A percentile compares a stretch with the other conserved stretches of the same genome.
Conservation (phyloP, 495 filamentous ascomycete species). For the Astrothelium subdiscretum region DNA sequence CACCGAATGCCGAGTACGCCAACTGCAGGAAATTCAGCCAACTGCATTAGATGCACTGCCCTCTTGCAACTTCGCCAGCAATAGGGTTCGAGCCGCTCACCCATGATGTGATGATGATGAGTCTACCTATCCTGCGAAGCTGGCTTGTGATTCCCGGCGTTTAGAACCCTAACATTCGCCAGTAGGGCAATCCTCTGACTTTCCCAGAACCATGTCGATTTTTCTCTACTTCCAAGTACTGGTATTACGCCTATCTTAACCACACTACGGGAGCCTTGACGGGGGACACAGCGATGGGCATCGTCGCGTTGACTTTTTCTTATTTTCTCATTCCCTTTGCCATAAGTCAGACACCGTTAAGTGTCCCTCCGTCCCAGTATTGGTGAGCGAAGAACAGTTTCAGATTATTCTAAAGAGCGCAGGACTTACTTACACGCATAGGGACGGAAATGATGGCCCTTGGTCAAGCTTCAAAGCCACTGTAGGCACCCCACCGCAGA, state of each 20-base stretch:
- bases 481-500: slow-evolving; percentile 28
- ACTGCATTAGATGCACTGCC: too few relatives aligned
- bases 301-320: background rate
- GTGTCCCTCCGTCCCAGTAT: slow-evolving; percentile 5
- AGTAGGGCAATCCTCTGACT: too few relatives aligned
- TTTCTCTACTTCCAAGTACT: too few relatives aligned
- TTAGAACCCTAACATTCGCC: too few relatives aligned
- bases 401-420: too few relatives aligned
- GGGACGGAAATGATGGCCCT: slow-evolving; percentile 29
- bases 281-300: background rate
- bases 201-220: too few relatives aligned
- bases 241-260: background rate
- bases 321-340: background rate
- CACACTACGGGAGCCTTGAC: background rate
- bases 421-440: background rate
- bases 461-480: slow-evolving; percentile 31
- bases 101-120: too few relatives aligned
- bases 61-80: too few relatives aligned
- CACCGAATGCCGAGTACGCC: background rate
- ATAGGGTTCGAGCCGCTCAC: too few relatives aligned
- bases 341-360: background rate
- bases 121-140: too few relatives aligned
- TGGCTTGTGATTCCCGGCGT: too few relatives aligned
- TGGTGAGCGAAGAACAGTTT: background rate
- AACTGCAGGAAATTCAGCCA: background rate